Evolutionary conservation across 441 rosid species (phyloP).

Genomic region (Adansonia rubrostipa): DNA sequence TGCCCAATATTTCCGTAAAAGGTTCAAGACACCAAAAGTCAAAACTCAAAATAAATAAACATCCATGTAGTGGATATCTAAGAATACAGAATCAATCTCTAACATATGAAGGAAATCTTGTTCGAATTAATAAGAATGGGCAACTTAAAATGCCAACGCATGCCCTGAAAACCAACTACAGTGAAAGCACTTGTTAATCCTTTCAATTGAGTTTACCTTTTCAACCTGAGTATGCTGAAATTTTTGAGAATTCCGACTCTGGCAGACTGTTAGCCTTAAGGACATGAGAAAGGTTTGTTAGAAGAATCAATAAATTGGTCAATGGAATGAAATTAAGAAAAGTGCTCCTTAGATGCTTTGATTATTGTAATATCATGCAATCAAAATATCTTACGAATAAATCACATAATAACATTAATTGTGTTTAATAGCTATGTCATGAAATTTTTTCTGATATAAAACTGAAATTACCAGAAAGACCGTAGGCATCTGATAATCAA

Average conservation of each 20-base stretch:
- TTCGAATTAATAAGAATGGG: not conserved
- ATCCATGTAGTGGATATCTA: not conserved
- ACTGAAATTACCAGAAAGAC: slow-evolving; percentile 14
- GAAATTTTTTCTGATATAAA: not conserved
- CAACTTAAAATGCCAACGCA: not conserved
- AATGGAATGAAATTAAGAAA: slow-evolving; percentile 2
- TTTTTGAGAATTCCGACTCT: slow-evolving; percentile 49
- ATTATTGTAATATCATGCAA: not conserved
- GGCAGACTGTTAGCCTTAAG: slow-evolving; percentile 57
- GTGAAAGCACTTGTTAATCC: not conserved
- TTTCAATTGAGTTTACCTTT: slow-evolving; percentile 52
- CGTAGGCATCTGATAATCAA: slow-evolving; percentile 7
- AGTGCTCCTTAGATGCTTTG: not conserved
- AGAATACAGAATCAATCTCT: slow-evolving; percentile 19
- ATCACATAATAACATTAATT: not conserved
- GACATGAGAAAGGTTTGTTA: slow-evolving; percentile 26
- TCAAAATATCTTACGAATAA: not conserved
- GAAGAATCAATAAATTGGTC: slow-evolving; percentile 22
- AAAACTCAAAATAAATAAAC: slow-evolving; percentile 3
- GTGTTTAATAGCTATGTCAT: not conserved
- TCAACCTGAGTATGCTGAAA: slow-evolving; percentile 52
- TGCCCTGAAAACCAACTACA: not conserved
- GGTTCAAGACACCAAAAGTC: not conserved
- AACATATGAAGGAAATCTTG: not conserved
- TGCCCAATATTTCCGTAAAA: slow-evolving; percentile 41